A percentile compares a stretch with the other conserved stretches of the same genome.
Evolutionary conservation across 331 rosid genomes (phyloP).

Genomic region (Telfairia occidentalis): DNA sequence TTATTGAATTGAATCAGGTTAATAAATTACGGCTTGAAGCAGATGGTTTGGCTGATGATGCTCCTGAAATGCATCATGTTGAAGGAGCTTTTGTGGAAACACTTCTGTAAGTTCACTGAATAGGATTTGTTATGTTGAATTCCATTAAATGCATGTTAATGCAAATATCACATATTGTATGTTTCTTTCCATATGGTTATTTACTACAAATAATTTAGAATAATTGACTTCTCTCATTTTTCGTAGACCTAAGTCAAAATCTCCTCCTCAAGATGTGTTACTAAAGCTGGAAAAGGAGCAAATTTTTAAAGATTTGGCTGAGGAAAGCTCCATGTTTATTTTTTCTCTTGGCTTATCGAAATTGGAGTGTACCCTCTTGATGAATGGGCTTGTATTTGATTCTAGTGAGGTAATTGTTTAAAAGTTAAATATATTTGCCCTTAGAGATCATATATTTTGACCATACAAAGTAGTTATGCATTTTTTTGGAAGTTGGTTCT

Average conservation of each 20-base stretch:
- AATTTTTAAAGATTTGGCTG: constrained; percentile 53
- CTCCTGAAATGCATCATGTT: constrained; percentile 62
- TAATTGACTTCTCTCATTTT: constrained; percentile 19
- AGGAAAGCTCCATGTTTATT: constrained; percentile 62
- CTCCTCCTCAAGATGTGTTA: constrained; percentile 78
- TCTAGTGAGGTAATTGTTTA: constrained; percentile 52
- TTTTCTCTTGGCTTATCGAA: constrained; percentile 71
- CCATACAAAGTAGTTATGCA: background rate
- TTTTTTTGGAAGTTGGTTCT: background rate
- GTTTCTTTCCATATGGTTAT: constrained; percentile 8
- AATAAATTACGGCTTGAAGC: constrained; percentile 63
- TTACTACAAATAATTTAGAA: background rate
- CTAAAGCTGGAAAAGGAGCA: constrained; percentile 73
- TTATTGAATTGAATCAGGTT: constrained; percentile 36
- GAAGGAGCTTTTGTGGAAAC: constrained; percentile 95
- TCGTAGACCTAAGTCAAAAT: constrained; percentile 69
- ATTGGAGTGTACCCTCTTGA: constrained; percentile 56
- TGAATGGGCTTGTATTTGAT: constrained; percentile 89
- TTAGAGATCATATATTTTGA: background rate
- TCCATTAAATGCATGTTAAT: background rate
- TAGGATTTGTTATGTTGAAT: background rate
- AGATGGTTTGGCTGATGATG: constrained; percentile 44
- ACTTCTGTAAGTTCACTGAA: constrained; percentile 53
- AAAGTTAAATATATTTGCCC: background rate
- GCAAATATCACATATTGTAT: constrained; percentile 5